Evolutionary conservation across 2,329 filamentous ascomycete genomes (phyloP), one percentile per base, ranked within the genome.

Genomic region (Fusarium penzigii): DNA sequence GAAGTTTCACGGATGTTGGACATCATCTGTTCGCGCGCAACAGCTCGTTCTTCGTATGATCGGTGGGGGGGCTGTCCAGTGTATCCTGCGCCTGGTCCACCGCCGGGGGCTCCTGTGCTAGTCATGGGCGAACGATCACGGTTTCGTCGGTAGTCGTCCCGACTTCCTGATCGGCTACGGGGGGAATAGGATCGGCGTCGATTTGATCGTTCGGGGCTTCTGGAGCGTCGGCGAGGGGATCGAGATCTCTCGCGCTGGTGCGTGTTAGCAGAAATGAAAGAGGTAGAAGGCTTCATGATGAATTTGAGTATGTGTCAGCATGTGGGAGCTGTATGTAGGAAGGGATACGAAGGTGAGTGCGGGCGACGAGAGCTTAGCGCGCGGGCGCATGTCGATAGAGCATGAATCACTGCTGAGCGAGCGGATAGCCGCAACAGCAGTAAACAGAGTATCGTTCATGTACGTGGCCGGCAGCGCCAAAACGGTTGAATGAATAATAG

Each of bases 11-110:
- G 88, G 66, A 97, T 88, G 71, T 85, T 92, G 76, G 86, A 88
- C 90, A 97, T 95, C 91, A 96, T 97, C 73, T 92, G 88, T 76
- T 96, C 92, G 76, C 94, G 92, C 67, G 89, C 88, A 58, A 82
- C 86, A 58, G 84, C 79, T 67, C 92, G 87, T 68, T 96, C 92
- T 74, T 97, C 93, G 75, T 86, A 90, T 52, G 85, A 86, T 75
- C 92, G 86, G 73, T 87, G 85, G 66, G 84, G 82, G 67, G 65
- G 58, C 56, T 72, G 72, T 61, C 82, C 83, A 72, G 82, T 84
- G 75, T 84, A 88, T 66, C 79, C 81, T 68, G 81, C 77, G 70
- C 83, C 84, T 75, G 86, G 81, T 79, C 87, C 89, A 81, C 87
- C 88, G 70, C 84, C 78, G 56, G 81, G 72, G 70, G 85, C 79